These are phyloP conservation scores for Blastobotrys attinorum DNA, from an alignment of 805 yeast species.

Conservation along the genomic window DNA sequence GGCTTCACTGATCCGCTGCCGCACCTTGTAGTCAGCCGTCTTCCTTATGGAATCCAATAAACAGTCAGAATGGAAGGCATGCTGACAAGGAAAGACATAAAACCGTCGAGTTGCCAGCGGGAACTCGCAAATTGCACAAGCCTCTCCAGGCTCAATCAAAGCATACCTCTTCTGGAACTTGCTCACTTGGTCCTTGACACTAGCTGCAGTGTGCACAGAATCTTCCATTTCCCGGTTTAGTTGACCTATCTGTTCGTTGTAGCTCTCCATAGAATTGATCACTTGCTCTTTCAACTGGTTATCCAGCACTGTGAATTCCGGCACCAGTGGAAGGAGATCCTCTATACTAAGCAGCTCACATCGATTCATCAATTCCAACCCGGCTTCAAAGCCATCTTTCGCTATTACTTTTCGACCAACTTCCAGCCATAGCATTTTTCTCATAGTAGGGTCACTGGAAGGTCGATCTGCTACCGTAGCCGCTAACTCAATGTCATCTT, in stretches of 20 bases:
- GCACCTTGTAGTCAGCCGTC: constrained; percentile 59
- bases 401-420: constrained; percentile 45
- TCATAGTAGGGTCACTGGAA: constrained; percentile 39
- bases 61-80: constrained; percentile 86
- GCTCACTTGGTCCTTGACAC: constrained; percentile 52
- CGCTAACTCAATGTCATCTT: constrained; percentile 52
- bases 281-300: constrained; percentile 80
- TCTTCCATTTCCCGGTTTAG: constrained; percentile 69
- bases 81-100: constrained; percentile 81
- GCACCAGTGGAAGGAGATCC: constrained; percentile 77
- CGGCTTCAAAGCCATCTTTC: constrained; percentile 26
- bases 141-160: constrained; percentile 72
- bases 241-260: constrained; percentile 57
- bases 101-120: constrained; percentile 67
- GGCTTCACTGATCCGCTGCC: constrained; percentile 51
- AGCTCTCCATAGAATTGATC: constrained; percentile 66
- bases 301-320: constrained; percentile 58
- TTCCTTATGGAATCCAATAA: constrained; percentile 51
- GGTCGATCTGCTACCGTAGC: constrained; percentile 49
- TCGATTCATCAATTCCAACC: constrained; percentile 22
- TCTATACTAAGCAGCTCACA: constrained; percentile 47
- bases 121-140: constrained; percentile 66
- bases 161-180: constrained; percentile 45
- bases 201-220: constrained; percentile 51
- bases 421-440: constrained; percentile 68